Conservation (phyloP, 208 protist species). For the Acanthamoeba triangularis region DNA sequence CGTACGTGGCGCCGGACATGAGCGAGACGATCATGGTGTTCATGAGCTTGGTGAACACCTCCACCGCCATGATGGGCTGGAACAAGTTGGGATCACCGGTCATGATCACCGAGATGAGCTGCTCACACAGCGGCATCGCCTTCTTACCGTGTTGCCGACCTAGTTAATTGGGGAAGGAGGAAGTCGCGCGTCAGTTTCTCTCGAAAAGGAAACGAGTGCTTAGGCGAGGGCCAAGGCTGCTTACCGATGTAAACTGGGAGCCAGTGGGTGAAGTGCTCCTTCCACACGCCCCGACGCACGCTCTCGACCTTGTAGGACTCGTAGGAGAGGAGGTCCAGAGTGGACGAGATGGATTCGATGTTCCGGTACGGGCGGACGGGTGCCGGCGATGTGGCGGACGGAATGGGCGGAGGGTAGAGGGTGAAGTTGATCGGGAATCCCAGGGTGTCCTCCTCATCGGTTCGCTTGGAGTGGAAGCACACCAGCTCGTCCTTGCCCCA, state of each 20-base stretch:
- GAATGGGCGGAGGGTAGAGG: neutral
- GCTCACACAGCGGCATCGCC: slow-evolving; percentile 12
- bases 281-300: slow-evolving; percentile 22
- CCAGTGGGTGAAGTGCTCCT: slow-evolving; percentile 50
- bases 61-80: slow-evolving; percentile 38
- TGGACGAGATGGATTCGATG: slow-evolving; percentile 10
- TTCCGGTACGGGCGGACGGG: neutral
- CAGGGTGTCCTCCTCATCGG: neutral
- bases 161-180: neutral
- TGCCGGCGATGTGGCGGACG: neutral
- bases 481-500: slow-evolving; percentile 2
- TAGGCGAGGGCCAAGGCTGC: neutral
- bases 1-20: slow-evolving; percentile 58
- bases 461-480: slow-evolving; percentile 58
- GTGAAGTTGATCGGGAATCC: neutral
- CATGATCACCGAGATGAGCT: neutral
- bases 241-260: neutral
- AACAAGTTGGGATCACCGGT: neutral
- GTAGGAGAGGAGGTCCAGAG: slow-evolving; percentile 39
- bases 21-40: slow-evolving; percentile 44
- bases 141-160: neutral
- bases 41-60: slow-evolving; percentile 65
- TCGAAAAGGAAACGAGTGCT: neutral
- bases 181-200: neutral
- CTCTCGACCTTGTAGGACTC: slow-evolving; percentile 21